phyloP scores from a whole-genome alignment of 305 asterid species.

The Salvia sclarea region DNA sequence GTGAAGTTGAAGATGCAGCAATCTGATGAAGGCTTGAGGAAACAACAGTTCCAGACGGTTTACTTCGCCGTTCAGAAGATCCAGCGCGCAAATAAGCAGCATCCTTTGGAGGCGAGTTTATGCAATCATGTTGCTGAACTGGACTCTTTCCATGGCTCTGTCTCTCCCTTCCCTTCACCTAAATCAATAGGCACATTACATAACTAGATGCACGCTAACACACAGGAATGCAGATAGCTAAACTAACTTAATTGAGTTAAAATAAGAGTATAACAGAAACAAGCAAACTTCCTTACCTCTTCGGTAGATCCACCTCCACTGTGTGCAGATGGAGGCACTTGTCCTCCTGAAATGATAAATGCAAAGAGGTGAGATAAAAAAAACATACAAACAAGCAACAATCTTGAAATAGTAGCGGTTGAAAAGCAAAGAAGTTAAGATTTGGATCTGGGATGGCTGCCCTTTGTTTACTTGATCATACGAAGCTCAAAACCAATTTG shows the following conservation, averaged over 20 bases:
- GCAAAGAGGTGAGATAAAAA: neutral
- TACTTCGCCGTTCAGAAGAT: slow-evolving; percentile 37
- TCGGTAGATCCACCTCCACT: slow-evolving; percentile 50
- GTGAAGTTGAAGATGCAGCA: slow-evolving; percentile 46
- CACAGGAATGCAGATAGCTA: slow-evolving; percentile 5
- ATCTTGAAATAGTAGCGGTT: slow-evolving; percentile 14
- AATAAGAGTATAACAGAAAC: neutral
- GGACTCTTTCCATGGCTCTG: slow-evolving; percentile 34
- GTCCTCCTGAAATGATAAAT: slow-evolving; percentile 49
- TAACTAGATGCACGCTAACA: neutral
- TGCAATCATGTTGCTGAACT: slow-evolving; percentile 35
- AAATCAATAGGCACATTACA: slow-evolving; percentile 18
- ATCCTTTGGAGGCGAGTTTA: slow-evolving; percentile 37
- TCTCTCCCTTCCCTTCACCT: slow-evolving; percentile 55
- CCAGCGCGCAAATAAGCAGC: slow-evolving; percentile 28
- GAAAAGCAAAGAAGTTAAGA: neutral
- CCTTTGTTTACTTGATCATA: neutral
- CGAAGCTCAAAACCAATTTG: neutral
- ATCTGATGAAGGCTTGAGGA: slow-evolving; percentile 33
- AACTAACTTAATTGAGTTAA: neutral
- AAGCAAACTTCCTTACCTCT: slow-evolving; percentile 42
- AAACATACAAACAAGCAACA: slow-evolving; percentile 8
- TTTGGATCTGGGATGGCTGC: neutral
- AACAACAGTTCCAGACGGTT: slow-evolving; percentile 34
- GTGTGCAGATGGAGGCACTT: slow-evolving; percentile 39